These are phyloP conservation scores for Naganishia onofrii DNA, from an alignment of 768 basidiomycete species.

Conservation along the genomic window DNA sequence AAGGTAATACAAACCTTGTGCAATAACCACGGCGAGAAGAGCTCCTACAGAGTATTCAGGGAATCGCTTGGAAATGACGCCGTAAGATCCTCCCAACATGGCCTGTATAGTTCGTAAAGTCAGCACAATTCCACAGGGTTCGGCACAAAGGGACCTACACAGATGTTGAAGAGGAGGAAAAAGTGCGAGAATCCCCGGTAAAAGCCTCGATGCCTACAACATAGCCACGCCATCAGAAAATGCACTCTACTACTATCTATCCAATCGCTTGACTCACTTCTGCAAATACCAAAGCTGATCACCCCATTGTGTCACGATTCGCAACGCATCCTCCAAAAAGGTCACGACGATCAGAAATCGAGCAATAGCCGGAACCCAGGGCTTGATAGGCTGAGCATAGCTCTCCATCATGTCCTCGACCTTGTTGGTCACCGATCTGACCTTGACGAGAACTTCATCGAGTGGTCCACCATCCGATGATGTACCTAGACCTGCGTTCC, in stretches of 20 bases:
- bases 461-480: slow-evolving; percentile 28
- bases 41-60: slow-evolving; percentile 87
- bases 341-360: slow-evolving; percentile 97
- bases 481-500: slow-evolving; percentile 13
- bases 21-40: slow-evolving; percentile 82
- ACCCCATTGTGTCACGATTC: slow-evolving; percentile 89
- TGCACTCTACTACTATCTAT: not conserved
- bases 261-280: slow-evolving; percentile 61
- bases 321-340: slow-evolving; percentile 91
- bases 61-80: slow-evolving; percentile 80
- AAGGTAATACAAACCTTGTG: slow-evolving; percentile 61
- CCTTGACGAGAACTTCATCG: slow-evolving; percentile 41
- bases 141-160: slow-evolving; percentile 60
- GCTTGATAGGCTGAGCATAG: slow-evolving; percentile 72
- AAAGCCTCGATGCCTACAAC: slow-evolving; percentile 80
- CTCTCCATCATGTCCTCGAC: slow-evolving; percentile 91
- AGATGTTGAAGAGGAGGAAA: slow-evolving; percentile 85
- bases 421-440: slow-evolving; percentile 51
- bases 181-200: slow-evolving; percentile 92
- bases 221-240: not conserved
- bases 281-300: slow-evolving; percentile 99
- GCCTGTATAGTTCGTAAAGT: slow-evolving; percentile 57
- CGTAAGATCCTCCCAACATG: slow-evolving; percentile 79
- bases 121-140: not conserved
- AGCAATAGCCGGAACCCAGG: slow-evolving; percentile 89